These are phyloP conservation scores for Trypanosoma rangeli DNA, from an alignment of 208 protist genomes.

Conservation along the genomic window DNA sequence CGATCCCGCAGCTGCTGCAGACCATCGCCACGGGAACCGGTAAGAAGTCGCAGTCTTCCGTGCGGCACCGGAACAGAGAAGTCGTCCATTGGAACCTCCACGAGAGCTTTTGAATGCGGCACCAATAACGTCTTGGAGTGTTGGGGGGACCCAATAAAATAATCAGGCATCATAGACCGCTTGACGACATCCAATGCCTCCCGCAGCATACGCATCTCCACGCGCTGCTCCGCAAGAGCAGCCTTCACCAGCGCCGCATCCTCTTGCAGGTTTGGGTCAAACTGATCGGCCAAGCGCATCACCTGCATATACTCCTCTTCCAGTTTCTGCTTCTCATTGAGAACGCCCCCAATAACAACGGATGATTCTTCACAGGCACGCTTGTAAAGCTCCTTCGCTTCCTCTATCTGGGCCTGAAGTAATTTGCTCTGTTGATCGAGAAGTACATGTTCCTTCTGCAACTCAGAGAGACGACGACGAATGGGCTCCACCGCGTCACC, in stretches of 20 bases:
- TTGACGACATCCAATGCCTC: slow-evolving; percentile 6
- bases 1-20: slow-evolving; percentile 18
- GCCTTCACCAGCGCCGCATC: slow-evolving; percentile 13
- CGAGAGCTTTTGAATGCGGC: neutral
- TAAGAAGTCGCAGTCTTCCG: slow-evolving; percentile 18
- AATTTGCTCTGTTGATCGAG: slow-evolving; percentile 6
- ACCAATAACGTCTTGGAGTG: neutral
- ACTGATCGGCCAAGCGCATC: slow-evolving; percentile 12
- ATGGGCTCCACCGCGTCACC: slow-evolving; percentile 8
- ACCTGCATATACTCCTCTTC: slow-evolving; percentile 10
- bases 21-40: slow-evolving; percentile 14
- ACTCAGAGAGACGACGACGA: slow-evolving; percentile 4
- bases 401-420: slow-evolving; percentile 2
- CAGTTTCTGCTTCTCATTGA: slow-evolving; percentile 6
- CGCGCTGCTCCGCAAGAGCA: slow-evolving; percentile 21
- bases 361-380: slow-evolving; percentile 1
- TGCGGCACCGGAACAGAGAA: slow-evolving; percentile 8
- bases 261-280: slow-evolving; percentile 14
- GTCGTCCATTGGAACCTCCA: slow-evolving; percentile 10
- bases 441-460: neutral
- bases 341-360: neutral
- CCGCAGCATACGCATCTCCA: slow-evolving; percentile 19
- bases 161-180: neutral
- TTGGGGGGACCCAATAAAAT: neutral
- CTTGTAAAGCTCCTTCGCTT: slow-evolving; percentile 15